Percentiles rank a stretch among this genome's conserved stretches.
Evolutionary conservation across 1,139 yeast genomes (phyloP).

Genomic region (Casaregolazyma suthepensis): DNA sequence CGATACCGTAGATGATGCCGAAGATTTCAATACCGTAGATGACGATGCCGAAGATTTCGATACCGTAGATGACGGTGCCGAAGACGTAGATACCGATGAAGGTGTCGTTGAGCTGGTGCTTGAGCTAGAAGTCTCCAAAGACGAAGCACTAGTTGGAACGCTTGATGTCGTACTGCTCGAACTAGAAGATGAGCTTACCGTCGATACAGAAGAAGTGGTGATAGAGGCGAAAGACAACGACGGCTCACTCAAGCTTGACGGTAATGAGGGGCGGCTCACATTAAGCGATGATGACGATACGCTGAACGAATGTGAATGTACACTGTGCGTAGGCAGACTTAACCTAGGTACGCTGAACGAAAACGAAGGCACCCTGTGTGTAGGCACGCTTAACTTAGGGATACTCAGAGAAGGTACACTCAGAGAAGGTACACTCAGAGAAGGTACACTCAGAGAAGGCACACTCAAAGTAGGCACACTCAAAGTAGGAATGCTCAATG

Average conservation of each 20-base stretch:
- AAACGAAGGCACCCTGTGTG: background rate
- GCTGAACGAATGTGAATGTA: background rate
- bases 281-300: background rate
- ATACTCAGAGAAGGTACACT: background rate
- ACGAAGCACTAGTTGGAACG: background rate
- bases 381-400: background rate
- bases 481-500: background rate
- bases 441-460: background rate
- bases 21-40: constrained; percentile 6
- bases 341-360: background rate
- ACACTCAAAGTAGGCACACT: background rate
- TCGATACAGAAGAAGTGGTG: background rate
- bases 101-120: background rate
- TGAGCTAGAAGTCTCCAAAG: constrained; percentile 1
- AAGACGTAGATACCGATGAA: no score
- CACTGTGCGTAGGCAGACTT: background rate
- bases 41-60: constrained; percentile 10
- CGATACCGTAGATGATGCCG: background rate
- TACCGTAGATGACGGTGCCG: no score
- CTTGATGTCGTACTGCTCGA: background rate
- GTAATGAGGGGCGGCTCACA: background rate
- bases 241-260: background rate
- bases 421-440: background rate
- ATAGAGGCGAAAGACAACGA: background rate
- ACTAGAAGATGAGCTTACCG: background rate